Base-by-base conservation (phyloP, 768 basidiomycete genomes). In the Serendipita vermifera region DNA sequence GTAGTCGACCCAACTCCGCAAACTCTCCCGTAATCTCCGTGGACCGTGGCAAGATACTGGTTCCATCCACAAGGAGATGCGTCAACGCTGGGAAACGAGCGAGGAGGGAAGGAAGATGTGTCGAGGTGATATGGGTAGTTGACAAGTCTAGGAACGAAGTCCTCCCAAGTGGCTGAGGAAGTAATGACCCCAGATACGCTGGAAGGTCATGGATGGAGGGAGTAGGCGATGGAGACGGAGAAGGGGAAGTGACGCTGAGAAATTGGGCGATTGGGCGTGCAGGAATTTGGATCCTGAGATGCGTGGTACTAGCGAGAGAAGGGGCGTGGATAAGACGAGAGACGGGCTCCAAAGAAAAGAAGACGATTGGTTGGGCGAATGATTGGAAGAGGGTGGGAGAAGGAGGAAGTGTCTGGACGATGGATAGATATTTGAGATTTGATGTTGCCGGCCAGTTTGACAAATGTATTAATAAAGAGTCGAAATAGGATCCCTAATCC, bases 341-440 rank as follows among this genome's bases (percentile, higher is more conserved):
- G 53, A 93, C 67, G 35, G 73, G 66, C 33, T 82, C 77, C 56
- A 94, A 71, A 38, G 75, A 76, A 66, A 86, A 86, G 69, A 92
- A 89, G 2, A 90, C 87, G 60, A 96, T 75, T 1, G 92, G 92
- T 63, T 94, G 92, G 1, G 91, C 92, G 59, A 85, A 85, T 33
- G 69, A 62, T 14, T 1, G 71, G 68, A 2, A 83, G 66, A 14
- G 58, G 36, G 14, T 67, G 60, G 6, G 56, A 46, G 9, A 64
- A 20, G 46, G 46, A 15, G 3, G 46, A 20, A 29, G 4, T 7
- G 46, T 51, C 31, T 51, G 46, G 27, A 51, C n/a, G 27, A 51
- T 51, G 5, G 60, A 61, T 3, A 61, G 22, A 9, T 14, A 27
- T 20, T 20, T 20, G 38, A 59, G 29, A 2, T 43, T 20, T 27